Base-by-base conservation (phyloP, 306 rosid genomes). In the Cajanus cajan region DNA sequence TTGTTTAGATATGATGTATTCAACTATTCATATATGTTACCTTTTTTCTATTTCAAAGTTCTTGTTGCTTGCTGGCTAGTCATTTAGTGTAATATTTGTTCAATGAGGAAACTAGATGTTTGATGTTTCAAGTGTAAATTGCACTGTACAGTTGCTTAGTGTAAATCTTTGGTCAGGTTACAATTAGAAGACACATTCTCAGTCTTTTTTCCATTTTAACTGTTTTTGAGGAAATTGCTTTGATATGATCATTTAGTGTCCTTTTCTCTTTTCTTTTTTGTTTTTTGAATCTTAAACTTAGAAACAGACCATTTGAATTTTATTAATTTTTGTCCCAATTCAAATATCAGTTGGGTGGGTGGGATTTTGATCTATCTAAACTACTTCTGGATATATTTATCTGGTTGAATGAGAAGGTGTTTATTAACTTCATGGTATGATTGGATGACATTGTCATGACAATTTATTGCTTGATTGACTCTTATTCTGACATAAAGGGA, bases 171-270 rank as follows among this genome's bases (percentile, higher is more conserved):
- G 68, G 72, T 14, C 48, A 47, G 45, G 21, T 36, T 24, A 31
- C 37, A 39, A 24, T 58, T 48, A 59, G 41, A 65, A 47, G 47
- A 57, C 71, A 37, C 41, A 36, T 40, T 37, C 21, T 48, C 74
- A 12, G 8, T 66, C 28, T 37, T 19, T 18, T 16, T n/a, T 10
- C 24, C 18, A 10, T 43, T 19, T 15, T 28, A 58, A 63, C 4
- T 9, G 6, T 78, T 78, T 9, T 21, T 58, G 8, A 68, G 69
- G 61, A 50, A 82, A 61, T 40, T 61, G 36, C 25, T 51, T 70
- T 76, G 9, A 28, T 39, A 19, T 12, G 43, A 12, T 69, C 24
- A 28, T 47, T 19, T 4, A 47, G 22, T 16, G 2, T 51, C 57
- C 66, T 21, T 62, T 54, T 11, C 40, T 48, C 50, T 57, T 40